These are phyloP conservation scores for Gilbertella persicaria DNA, from an alignment of 371 early-diverging fungal species.

Conservation along the genomic window DNA sequence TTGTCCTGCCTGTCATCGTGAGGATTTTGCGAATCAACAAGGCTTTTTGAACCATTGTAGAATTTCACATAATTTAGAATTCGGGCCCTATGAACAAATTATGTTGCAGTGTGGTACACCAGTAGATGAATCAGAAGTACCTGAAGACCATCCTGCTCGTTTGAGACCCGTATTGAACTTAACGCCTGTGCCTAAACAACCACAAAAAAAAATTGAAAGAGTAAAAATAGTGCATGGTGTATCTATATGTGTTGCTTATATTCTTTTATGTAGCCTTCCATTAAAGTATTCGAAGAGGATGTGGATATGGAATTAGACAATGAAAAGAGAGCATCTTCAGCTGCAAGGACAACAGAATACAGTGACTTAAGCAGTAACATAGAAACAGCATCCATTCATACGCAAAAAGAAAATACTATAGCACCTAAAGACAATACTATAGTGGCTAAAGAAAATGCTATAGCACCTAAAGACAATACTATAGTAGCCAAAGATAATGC, in stretches of 20 bases:
- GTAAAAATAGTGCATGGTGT: conserved; percentile 16
- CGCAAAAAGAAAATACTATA: not conserved
- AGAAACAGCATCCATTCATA: not conserved
- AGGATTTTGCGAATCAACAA: conserved; percentile 72
- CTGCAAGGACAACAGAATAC: not conserved
- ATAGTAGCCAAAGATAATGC: too few species aligned
- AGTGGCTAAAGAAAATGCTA: not conserved
- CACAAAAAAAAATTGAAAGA: conserved; percentile 30
- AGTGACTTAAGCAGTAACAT: not conserved
- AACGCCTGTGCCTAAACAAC: conserved; percentile 5
- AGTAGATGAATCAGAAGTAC: conserved; percentile 67
- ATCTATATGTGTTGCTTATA: not conserved
- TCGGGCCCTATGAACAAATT: conserved; percentile 71
- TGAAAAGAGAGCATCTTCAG: conserved; percentile 2
- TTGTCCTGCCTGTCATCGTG: conserved; percentile 60
- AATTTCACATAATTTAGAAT: conserved; percentile 66
- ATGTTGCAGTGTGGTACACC: conserved; percentile 68
- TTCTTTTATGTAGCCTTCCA: conserved; percentile 52
- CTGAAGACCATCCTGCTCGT: conserved; percentile 59
- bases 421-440: not conserved
- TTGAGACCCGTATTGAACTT: conserved; percentile 31
- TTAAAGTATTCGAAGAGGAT: conserved; percentile 74
- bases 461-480: too few species aligned
- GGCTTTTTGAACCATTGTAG: conserved; percentile 85
- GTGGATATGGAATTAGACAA: conserved; percentile 59